A percentile compares a stretch with the other conserved stretches of the same genome.
These are phyloP conservation scores for Elaphomyces granulatus DNA, from an alignment of 495 filamentous ascomycete genomes.

Conservation along the genomic window DNA sequence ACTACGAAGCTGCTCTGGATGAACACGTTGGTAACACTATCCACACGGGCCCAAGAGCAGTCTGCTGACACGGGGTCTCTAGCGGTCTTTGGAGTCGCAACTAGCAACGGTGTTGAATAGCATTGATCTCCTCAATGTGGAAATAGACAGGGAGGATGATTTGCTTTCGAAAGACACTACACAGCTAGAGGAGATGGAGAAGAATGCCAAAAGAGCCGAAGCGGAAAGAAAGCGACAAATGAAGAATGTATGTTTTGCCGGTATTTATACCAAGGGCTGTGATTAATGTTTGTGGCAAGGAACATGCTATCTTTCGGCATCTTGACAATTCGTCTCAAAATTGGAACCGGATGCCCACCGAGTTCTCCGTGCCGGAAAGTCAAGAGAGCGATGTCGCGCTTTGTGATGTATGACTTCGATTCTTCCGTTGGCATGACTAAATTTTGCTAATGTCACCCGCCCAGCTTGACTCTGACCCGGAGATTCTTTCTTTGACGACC, in stretches of 20 bases:
- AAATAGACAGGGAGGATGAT: slow-evolving; percentile 39
- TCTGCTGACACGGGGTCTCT: too few relatives aligned
- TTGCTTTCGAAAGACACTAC: slow-evolving; percentile 36
- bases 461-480: slow-evolving; percentile 29
- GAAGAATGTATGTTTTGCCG: slow-evolving; percentile 26
- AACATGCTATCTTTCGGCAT: slow-evolving; percentile 29
- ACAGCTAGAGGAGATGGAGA: slow-evolving; percentile 37
- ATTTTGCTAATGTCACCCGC: neutral
- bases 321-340: slow-evolving; percentile 14
- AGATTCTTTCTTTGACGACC: slow-evolving; percentile 20
- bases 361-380: slow-evolving; percentile 16
- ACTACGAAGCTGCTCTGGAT: slow-evolving; percentile 44
- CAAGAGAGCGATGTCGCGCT: slow-evolving; percentile 15
- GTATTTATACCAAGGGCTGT: neutral
- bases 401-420: slow-evolving; percentile 18
- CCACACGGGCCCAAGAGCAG: too few relatives aligned
- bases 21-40: slow-evolving; percentile 31
- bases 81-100: slow-evolving; percentile 37
- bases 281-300: slow-evolving; percentile 12
- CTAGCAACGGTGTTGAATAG: slow-evolving; percentile 40
- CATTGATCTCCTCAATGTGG: slow-evolving; percentile 37
- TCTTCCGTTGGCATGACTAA: slow-evolving; percentile 5
- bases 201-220: slow-evolving; percentile 37
- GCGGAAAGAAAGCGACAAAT: slow-evolving; percentile 28
- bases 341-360: slow-evolving; percentile 9